phyloP scores from a whole-genome alignment of 495 filamentous ascomycete species.

The Aspergillus indologenus region DNA sequence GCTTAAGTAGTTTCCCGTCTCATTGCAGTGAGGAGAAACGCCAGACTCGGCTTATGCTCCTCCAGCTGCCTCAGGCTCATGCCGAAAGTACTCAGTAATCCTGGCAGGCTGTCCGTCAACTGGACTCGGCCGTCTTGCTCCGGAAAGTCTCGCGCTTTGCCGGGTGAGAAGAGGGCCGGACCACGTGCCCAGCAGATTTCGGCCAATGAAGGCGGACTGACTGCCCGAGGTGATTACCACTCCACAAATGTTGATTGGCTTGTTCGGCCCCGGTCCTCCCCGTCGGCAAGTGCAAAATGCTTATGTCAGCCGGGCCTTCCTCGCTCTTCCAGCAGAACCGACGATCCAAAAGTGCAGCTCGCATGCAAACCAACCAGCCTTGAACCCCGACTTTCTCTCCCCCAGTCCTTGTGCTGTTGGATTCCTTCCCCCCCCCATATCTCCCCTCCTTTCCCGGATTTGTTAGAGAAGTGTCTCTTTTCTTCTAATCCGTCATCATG shows the following conservation, averaged over 20 bases:
- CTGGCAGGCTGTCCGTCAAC: no score
- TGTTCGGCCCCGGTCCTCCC: slow-evolving; percentile 31
- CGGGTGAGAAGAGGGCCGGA: slow-evolving; percentile 29
- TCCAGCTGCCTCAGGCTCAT: not conserved
- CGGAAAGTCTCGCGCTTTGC: slow-evolving; percentile 17
- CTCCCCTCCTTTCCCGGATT: slow-evolving; percentile 20
- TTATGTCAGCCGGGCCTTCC: slow-evolving; percentile 38
- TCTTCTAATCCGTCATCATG: slow-evolving; percentile 48
- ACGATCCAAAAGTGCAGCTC: slow-evolving; percentile 36
- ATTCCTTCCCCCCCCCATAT: slow-evolving; percentile 16
- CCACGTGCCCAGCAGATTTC: slow-evolving; percentile 28
- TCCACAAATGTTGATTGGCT: slow-evolving; percentile 32
- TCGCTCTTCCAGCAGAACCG: slow-evolving; percentile 24
- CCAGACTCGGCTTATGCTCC: no score
- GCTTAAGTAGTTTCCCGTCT: not conserved
- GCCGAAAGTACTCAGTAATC: not conserved
- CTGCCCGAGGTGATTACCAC: slow-evolving; percentile 39
- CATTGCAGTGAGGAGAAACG: not conserved
- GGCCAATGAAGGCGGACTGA: slow-evolving; percentile 31
- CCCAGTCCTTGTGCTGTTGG: slow-evolving; percentile 25
- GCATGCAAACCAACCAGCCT: slow-evolving; percentile 28
- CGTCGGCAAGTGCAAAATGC: slow-evolving; percentile 37
- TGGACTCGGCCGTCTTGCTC: slow-evolving; percentile 15
- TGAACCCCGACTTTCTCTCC: slow-evolving; percentile 24
- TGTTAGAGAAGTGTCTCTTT: slow-evolving; percentile 27